Percentiles rank a stretch among this genome's conserved stretches.
Conservation (phyloP, 2,329 filamentous ascomycete genomes). For the Lachnellula hyalina region DNA sequence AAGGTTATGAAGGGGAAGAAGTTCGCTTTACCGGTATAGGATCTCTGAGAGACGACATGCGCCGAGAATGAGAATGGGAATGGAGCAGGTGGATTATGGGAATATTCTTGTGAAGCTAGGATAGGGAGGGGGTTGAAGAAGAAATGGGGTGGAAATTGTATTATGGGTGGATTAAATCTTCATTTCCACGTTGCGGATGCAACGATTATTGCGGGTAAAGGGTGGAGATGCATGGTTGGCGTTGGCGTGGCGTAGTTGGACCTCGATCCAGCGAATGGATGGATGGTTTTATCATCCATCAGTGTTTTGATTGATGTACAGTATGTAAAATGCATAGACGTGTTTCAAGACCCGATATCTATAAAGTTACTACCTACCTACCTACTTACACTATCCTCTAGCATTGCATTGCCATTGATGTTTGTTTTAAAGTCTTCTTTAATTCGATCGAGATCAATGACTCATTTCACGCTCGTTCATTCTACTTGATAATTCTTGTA, state of each 20-base stretch:
- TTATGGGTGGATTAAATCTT: neutral
- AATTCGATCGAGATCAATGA: no score
- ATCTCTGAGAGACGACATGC: neutral
- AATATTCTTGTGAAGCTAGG: neutral
- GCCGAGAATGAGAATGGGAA: neutral
- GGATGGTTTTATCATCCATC: slow-evolving; percentile 1
- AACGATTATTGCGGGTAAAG: slow-evolving; percentile 1
- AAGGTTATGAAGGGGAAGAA: slow-evolving; percentile 89
- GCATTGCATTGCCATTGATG: no score
- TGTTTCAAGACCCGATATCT: neutral
- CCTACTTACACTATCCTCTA: no score
- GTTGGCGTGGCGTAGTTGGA: slow-evolving; percentile 20
- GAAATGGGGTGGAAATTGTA: neutral
- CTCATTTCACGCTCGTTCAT: slow-evolving; percentile 3
- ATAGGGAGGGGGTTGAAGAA: neutral
- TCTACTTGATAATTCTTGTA: slow-evolving; percentile 20
- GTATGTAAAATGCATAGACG: slow-evolving; percentile 19
- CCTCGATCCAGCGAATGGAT: slow-evolving; percentile 19
- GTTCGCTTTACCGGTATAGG: slow-evolving; percentile 77
- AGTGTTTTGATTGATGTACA: slow-evolving; percentile 14
- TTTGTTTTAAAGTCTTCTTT: no score
- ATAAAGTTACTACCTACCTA: neutral
- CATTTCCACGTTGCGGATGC: neutral
- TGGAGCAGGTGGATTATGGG: neutral
- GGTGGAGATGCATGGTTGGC: slow-evolving; percentile 24